Conservation (phyloP, 2,329 filamentous ascomycete genomes). For the Penicillium sp. region DNA sequence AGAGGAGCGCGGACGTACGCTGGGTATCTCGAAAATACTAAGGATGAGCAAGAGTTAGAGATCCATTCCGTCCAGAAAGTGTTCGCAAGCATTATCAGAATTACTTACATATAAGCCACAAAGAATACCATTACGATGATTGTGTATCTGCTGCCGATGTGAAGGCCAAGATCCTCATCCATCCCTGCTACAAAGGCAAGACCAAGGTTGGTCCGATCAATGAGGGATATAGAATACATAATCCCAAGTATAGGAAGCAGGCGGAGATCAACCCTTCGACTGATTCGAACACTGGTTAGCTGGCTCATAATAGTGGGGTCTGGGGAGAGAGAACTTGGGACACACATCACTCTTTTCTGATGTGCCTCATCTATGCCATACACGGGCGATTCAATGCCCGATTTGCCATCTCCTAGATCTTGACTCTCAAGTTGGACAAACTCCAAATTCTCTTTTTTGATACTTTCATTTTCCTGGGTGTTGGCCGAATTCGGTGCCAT, state of each 20-base stretch:
- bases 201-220: slow-evolving; percentile 42
- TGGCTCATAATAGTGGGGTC: background rate
- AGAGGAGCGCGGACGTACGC: background rate
- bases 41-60: background rate
- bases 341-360: background rate
- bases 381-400: background rate
- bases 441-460: background rate
- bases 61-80: background rate
- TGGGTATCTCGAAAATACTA: slow-evolving; percentile 2
- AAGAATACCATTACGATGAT: slow-evolving; percentile 32
- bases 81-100: background rate
- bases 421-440: background rate
- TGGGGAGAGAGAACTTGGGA: background rate
- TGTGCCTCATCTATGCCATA: slow-evolving; percentile 1
- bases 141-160: slow-evolving; percentile 28
- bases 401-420: background rate
- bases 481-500: background rate
- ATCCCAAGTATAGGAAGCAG: slow-evolving; percentile 42
- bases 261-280: slow-evolving; percentile 32
- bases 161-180: slow-evolving; percentile 27
- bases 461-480: background rate
- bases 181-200: slow-evolving; percentile 33
- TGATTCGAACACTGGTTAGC: background rate
- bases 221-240: slow-evolving; percentile 41
- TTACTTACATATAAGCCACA: slow-evolving; percentile 25